Percentiles rank a stretch among this genome's conserved stretches.
Evolutionary conservation across 495 filamentous ascomycete species (phyloP).

Genomic region (Penicillium coffeae): DNA sequence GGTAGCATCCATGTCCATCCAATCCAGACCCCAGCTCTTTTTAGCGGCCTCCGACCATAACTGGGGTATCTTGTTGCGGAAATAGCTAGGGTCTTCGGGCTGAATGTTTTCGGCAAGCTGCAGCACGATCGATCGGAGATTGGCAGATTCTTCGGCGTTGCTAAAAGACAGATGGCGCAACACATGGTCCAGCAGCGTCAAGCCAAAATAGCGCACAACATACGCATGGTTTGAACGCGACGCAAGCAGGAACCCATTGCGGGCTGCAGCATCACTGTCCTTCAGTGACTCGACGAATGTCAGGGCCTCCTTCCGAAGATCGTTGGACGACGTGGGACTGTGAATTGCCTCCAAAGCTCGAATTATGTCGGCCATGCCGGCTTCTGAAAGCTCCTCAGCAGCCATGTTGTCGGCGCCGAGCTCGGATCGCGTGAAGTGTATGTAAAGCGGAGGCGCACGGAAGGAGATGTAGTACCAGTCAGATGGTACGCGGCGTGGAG

Average conservation of each 20-base stretch:
- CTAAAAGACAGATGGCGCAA: slow-evolving; percentile 78
- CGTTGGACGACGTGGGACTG: slow-evolving; percentile 74
- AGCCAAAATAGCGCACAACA: slow-evolving; percentile 86
- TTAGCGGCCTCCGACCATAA: slow-evolving; percentile 95
- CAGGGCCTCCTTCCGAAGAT: slow-evolving; percentile 77
- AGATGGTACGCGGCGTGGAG: too few relatives aligned
- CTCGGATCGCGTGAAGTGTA: not conserved
- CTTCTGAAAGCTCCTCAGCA: slow-evolving; percentile 38
- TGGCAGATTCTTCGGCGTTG: slow-evolving; percentile 54
- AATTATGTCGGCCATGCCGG: slow-evolving; percentile 57
- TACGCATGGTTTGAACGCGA: slow-evolving; percentile 65
- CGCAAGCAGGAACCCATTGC: slow-evolving; percentile 81
- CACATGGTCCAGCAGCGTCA: slow-evolving; percentile 84
- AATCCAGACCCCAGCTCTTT: slow-evolving; percentile 83
- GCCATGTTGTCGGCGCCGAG: slow-evolving; percentile 29
- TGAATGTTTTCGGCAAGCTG: slow-evolving; percentile 70
- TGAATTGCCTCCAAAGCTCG: slow-evolving; percentile 83
- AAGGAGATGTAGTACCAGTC: not conserved
- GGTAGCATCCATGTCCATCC: slow-evolving; percentile 88
- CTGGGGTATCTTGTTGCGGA: slow-evolving; percentile 93
- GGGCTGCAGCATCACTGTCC: slow-evolving; percentile 68
- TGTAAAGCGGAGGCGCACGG: not conserved
- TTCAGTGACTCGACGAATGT: slow-evolving; percentile 81
- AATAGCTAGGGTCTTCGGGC: slow-evolving; percentile 71
- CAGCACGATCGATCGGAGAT: slow-evolving; percentile 69